A percentile compares a stretch with the other conserved stretches of the same genome.
These are phyloP conservation scores for Poronia punctata DNA, from an alignment of 495 filamentous ascomycete species.

Conservation along the genomic window DNA sequence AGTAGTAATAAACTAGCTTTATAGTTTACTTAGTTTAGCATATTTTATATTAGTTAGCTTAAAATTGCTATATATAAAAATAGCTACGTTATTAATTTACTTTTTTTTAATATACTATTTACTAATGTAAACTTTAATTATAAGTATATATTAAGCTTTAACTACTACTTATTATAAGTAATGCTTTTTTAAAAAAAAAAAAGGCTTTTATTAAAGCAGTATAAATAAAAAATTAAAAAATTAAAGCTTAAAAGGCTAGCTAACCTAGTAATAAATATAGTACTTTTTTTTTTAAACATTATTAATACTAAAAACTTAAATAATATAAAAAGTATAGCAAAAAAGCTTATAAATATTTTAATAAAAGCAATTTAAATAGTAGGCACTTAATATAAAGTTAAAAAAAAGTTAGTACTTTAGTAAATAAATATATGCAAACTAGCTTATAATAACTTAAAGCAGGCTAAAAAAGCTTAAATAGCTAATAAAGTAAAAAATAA, in stretches of 20 bases:
- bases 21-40: background rate
- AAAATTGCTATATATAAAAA: background rate
- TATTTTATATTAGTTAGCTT: background rate
- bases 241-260: background rate
- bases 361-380: background rate
- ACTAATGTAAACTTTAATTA: background rate
- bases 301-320: background rate
- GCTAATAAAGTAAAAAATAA: no score
- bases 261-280: background rate
- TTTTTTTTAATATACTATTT: background rate
- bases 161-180: background rate
- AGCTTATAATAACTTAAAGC: background rate
- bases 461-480: background rate
- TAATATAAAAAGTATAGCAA: background rate
- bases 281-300: background rate
- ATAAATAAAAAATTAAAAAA: background rate
- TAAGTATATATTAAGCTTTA: background rate
- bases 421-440: background rate
- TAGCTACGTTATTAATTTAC: background rate
- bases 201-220: background rate
- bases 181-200: background rate
- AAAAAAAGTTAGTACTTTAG: background rate
- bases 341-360: background rate
- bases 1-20: background rate
- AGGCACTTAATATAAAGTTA: background rate